Conservation (phyloP, 805 yeast species). For the Priceomyces haplophilus region DNA sequence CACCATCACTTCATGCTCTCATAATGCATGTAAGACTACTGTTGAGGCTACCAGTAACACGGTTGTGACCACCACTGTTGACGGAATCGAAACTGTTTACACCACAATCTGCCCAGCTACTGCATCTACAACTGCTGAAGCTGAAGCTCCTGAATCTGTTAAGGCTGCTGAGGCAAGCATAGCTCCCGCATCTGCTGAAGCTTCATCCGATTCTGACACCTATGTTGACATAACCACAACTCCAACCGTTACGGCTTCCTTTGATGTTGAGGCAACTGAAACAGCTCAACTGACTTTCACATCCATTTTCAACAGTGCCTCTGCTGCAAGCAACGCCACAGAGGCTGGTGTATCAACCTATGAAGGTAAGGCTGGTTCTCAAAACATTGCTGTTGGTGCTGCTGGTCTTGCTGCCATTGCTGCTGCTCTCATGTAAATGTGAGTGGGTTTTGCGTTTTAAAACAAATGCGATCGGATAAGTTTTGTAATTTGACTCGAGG, state of each 20-base stretch:
- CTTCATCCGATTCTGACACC: conserved; percentile 21
- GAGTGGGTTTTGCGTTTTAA: background rate
- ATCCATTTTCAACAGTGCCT: conserved; percentile 23
- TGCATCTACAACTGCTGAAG: conserved; percentile 12
- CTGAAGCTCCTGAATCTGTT: conserved; percentile 8
- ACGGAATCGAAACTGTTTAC: conserved; percentile 32
- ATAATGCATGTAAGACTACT: conserved; percentile 23
- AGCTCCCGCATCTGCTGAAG: conserved; percentile 13
- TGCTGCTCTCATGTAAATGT: conserved; percentile 33
- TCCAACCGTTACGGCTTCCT: conserved; percentile 46
- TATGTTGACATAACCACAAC: conserved; percentile 51
- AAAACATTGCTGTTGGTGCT: conserved; percentile 28
- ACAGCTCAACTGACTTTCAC: conserved; percentile 37
- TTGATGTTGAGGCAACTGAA: conserved; percentile 44
- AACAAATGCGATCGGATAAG: too few relatives aligned
- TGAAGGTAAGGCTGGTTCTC: conserved; percentile 33
- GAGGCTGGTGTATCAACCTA: conserved; percentile 21
- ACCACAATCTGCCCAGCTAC: conserved; percentile 37
- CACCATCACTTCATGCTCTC: conserved; percentile 40
- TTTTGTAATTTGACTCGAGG: too few relatives aligned
- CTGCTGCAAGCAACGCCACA: conserved; percentile 12
- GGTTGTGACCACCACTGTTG: conserved; percentile 31
- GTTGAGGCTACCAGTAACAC: conserved; percentile 14
- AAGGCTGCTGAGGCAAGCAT: conserved; percentile 13
- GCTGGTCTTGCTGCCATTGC: conserved; percentile 43